These are phyloP conservation scores for Pseudoscleropodium purum DNA, from an alignment of 225 moss, liverwort and hornwort species.

Conservation along the genomic window DNA sequence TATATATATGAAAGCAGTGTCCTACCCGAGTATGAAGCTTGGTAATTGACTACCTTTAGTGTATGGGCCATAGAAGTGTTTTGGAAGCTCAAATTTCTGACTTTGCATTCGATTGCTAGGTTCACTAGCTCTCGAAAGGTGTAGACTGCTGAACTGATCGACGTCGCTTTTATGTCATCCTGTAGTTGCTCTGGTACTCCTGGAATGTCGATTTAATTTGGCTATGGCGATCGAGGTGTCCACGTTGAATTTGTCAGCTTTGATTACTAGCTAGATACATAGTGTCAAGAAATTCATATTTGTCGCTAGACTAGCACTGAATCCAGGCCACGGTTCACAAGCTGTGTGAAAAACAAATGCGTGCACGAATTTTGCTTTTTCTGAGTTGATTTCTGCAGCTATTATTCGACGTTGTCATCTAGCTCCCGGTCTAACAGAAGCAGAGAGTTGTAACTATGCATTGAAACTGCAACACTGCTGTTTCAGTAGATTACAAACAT, in stretches of 20 bases:
- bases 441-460: not conserved
- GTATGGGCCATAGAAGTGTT: not conserved
- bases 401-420: not conserved
- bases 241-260: not conserved
- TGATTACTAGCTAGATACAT: not conserved
- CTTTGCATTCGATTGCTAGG: not conserved
- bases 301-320: not conserved
- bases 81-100: not conserved
- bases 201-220: not conserved
- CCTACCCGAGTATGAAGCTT: not conserved
- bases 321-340: not conserved
- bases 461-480: not conserved
- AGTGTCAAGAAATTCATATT: not conserved
- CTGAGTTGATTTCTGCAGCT: not conserved
- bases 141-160: not conserved
- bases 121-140: not conserved
- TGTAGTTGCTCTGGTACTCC: not conserved
- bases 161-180: not conserved
- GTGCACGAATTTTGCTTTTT: not conserved
- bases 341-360: not conserved
- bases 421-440: not conserved
- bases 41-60: not conserved
- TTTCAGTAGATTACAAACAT: not conserved
- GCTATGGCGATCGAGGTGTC: not conserved
- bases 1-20: not conserved